These are phyloP conservation scores for Aspergillus melleus DNA, from an alignment of 2,329 filamentous ascomycete genomes.

Conservation along the genomic window DNA sequence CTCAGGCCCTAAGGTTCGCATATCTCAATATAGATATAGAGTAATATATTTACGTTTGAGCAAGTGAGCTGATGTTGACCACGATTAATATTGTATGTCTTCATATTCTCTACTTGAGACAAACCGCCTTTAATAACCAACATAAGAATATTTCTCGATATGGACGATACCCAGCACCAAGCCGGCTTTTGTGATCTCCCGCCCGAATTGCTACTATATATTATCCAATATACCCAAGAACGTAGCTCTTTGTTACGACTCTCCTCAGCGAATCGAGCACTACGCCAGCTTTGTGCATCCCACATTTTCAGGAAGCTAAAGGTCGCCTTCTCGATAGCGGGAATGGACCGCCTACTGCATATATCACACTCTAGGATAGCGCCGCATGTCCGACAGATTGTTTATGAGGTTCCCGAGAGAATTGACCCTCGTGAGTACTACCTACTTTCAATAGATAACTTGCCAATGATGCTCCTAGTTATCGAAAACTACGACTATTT, in stretches of 20 bases:
- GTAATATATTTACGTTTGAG: neutral
- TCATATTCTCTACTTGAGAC: neutral
- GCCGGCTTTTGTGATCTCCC: neutral
- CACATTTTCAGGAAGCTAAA: conserved; percentile 1
- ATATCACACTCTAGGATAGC: conserved; percentile 4
- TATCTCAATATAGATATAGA: neutral
- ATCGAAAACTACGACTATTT: conserved; percentile 5
- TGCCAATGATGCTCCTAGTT: neutral
- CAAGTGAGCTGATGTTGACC: neutral
- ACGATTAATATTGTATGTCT: too few relatives aligned
- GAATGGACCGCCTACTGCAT: neutral
- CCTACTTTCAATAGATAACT: neutral
- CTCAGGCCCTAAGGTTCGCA: neutral
- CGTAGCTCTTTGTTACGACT: neutral
- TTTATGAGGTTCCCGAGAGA: conserved; percentile 2
- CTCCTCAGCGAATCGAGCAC: neutral
- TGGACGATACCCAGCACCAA: neutral
- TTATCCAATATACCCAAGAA: neutral
- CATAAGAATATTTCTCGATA: neutral
- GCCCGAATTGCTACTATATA: neutral
- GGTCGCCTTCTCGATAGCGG: neutral
- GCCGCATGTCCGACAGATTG: conserved; percentile 1
- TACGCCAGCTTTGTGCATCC: neutral
- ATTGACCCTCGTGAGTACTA: conserved; percentile 1
- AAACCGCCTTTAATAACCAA: neutral